These are phyloP conservation scores for Termitomyces sp. DNA, from an alignment of 768 basidiomycete genomes.

Conservation along the genomic window DNA sequence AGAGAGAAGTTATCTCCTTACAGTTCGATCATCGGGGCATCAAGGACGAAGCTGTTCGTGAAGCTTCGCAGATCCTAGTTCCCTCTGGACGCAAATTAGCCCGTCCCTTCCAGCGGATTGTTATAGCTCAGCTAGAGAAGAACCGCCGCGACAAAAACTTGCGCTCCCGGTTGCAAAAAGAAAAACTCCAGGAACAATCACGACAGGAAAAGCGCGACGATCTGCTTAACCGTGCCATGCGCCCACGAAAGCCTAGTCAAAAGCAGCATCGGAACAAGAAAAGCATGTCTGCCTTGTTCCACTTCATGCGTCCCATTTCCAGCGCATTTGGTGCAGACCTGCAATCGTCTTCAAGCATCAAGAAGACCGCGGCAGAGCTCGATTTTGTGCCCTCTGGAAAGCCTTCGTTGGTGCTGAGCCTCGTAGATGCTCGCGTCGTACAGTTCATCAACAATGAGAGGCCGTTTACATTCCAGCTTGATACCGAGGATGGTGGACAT, in stretches of 20 bases:
- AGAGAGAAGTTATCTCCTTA: slow-evolving; percentile 56
- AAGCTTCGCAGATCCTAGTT: slow-evolving; percentile 43
- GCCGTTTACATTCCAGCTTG: slow-evolving; percentile 78
- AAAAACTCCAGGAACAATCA: slow-evolving; percentile 73
- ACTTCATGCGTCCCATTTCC: slow-evolving; percentile 86
- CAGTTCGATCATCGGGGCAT: slow-evolving; percentile 72
- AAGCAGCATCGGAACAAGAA: slow-evolving; percentile 86
- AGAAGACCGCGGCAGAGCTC: slow-evolving; percentile 66
- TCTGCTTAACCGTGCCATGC: slow-evolving; percentile 72
- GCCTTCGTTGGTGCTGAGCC: slow-evolving; percentile 69
- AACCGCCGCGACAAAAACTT: slow-evolving; percentile 71
- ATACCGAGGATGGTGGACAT: slow-evolving; percentile 85
- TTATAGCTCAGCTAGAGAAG: slow-evolving; percentile 74
- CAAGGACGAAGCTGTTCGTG: slow-evolving; percentile 71
- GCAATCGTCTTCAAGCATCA: slow-evolving; percentile 36
- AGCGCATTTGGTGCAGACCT: slow-evolving; percentile 76
- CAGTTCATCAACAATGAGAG: slow-evolving; percentile 77
- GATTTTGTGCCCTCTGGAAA: slow-evolving; percentile 74
- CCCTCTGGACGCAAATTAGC: slow-evolving; percentile 49
- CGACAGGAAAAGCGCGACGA: slow-evolving; percentile 74
- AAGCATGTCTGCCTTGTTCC: slow-evolving; percentile 83
- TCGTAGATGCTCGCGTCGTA: slow-evolving; percentile 67
- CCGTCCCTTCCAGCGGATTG: slow-evolving; percentile 65
- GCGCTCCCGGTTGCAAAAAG: slow-evolving; percentile 66
- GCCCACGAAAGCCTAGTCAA: slow-evolving; percentile 49